Evolutionary conservation across 108 stramenopile species (phyloP).

Genomic region (Hondaea fermentalgiana): DNA sequence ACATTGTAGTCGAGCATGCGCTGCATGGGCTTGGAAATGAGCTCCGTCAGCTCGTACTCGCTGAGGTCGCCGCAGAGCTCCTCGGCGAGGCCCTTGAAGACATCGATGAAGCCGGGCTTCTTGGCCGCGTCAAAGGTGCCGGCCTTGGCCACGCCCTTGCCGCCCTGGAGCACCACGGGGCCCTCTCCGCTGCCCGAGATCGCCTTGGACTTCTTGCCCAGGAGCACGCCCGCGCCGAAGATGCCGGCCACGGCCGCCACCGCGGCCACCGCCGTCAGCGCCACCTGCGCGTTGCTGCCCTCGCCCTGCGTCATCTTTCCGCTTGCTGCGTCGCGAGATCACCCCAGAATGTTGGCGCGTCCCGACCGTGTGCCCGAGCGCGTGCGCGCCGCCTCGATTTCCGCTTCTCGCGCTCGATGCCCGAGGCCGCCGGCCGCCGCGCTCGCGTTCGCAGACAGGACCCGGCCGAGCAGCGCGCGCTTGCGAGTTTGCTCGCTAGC

Average conservation of each 20-base stretch:
- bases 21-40: conserved; percentile 51
- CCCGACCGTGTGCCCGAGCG: no score
- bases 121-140: not conserved
- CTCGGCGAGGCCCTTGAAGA: conserved; percentile 48
- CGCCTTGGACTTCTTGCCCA: not conserved
- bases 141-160: not conserved
- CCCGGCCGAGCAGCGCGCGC: no score
- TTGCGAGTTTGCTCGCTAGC: no score
- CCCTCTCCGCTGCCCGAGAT: not conserved
- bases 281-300: not conserved
- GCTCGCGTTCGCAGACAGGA: no score
- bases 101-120: conserved; percentile 19
- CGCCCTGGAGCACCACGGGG: not conserved
- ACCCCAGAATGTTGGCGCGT: no score
- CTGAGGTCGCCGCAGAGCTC: not conserved
- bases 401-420: no score
- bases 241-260: not conserved
- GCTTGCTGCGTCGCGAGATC: no score
- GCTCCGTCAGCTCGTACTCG: conserved; percentile 59
- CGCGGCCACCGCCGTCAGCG: not conserved
- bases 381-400: no score
- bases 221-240: not conserved
- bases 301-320: no score
- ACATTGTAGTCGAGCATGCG: conserved; percentile 82
- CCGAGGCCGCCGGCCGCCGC: no score